Conservation (phyloP, 768 basidiomycete genomes). For the Lyophyllum semitale region DNA sequence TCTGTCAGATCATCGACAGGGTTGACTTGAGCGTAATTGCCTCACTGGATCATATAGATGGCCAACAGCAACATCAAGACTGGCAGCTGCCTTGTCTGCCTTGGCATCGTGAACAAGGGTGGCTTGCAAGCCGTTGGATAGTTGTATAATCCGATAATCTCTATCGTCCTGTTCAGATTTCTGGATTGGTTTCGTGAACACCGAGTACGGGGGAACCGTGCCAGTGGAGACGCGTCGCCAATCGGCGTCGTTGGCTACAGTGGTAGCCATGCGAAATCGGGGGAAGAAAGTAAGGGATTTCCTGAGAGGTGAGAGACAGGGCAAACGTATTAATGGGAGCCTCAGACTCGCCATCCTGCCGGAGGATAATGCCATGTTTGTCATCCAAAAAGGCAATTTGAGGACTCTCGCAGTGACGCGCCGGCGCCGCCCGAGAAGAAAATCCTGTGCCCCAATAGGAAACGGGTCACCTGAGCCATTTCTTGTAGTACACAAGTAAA, state of each 20-base stretch:
- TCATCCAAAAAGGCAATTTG: conserved; percentile 9
- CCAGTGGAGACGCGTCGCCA: conserved; percentile 36
- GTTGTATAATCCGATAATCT: conserved; percentile 75
- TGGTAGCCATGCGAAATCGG: conserved; percentile 19
- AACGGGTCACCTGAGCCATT: too few species aligned
- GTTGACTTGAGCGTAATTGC: conserved; percentile 9
- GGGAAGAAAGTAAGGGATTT: not conserved
- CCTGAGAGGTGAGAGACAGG: not conserved
- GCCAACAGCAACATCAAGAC: conserved; percentile 92
- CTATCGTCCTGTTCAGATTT: conserved; percentile 80
- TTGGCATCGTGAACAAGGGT: conserved; percentile 80
- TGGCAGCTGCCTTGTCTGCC: conserved; percentile 93
- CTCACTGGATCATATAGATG: conserved; percentile 91
- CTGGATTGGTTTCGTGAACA: conserved; percentile 63
- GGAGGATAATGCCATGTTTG: not conserved
- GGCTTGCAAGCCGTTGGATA: conserved; percentile 90
- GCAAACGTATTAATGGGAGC: conserved; percentile 2
- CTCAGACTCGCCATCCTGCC: conserved; percentile 14
- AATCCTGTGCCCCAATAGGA: too few species aligned
- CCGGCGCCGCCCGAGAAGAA: not conserved
- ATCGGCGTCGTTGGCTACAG: conserved; percentile 17
- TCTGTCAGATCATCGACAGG: conserved; percentile 3
- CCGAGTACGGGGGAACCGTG: conserved; percentile 44
- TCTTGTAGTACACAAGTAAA: too few species aligned
- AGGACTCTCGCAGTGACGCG: conserved; percentile 10